These are phyloP conservation scores for Nicotiana paniculata DNA, from an alignment of 257 asterid species.

Conservation along the genomic window DNA sequence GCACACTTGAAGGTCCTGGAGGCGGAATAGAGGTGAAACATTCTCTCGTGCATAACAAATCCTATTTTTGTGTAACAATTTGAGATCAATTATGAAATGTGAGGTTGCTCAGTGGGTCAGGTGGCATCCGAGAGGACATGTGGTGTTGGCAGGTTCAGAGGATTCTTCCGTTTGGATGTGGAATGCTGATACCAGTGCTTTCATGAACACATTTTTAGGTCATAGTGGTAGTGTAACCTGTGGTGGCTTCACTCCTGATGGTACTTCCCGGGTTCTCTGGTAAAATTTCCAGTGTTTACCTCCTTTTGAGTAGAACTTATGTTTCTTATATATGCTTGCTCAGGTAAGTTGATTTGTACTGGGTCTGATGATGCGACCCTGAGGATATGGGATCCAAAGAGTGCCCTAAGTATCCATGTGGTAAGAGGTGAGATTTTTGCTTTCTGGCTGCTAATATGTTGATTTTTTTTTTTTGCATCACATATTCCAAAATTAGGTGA, in stretches of 20 bases:
- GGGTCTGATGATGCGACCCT: constrained; percentile 91
- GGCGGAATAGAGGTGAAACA: constrained; percentile 72
- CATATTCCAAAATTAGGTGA: neutral
- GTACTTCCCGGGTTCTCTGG: constrained; percentile 30
- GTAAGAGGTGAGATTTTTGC: constrained; percentile 50
- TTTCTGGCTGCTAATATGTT: neutral
- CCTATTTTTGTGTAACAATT: neutral
- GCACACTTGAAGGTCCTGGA: constrained; percentile 83
- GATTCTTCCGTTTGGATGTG: constrained; percentile 84
- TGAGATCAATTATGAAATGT: constrained; percentile 18
- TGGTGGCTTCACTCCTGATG: constrained; percentile 93
- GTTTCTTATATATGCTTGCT: constrained; percentile 7
- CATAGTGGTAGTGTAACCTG: constrained; percentile 77
- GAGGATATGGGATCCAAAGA: constrained; percentile 83
- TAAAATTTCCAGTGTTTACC: neutral
- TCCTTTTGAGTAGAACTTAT: neutral
- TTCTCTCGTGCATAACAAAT: neutral
- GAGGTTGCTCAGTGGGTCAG: constrained; percentile 64
- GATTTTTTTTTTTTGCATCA: neutral
- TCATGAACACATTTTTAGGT: constrained; percentile 53
- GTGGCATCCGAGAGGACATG: constrained; percentile 93
- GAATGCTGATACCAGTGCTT: constrained; percentile 71
- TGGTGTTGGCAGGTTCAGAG: constrained; percentile 92
- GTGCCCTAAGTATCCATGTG: constrained; percentile 54
- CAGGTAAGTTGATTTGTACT: constrained; percentile 71